phyloP scores from a whole-genome alignment of 2,329 filamentous ascomycete species.

The Diatrype stigma region DNA sequence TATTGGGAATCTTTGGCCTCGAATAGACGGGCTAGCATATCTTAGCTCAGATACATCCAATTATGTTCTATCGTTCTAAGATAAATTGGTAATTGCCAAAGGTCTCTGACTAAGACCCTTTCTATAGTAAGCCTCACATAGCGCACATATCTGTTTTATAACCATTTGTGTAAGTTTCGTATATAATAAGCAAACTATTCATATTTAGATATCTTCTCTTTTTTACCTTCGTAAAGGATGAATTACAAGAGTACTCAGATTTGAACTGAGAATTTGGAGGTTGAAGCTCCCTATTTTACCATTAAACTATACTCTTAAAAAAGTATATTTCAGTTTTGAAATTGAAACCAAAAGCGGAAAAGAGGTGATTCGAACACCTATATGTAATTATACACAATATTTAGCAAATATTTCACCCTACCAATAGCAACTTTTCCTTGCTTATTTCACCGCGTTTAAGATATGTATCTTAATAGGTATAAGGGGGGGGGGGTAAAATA shows the following conservation, averaged over 20 bases:
- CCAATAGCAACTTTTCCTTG: constrained; percentile 22
- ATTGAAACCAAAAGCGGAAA: constrained; percentile 9
- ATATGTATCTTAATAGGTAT: constrained; percentile 1
- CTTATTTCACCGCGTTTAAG: constrained; percentile 7
- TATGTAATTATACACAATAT: constrained; percentile 22
- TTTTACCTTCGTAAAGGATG: constrained; percentile 8
- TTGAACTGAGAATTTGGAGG: constrained; percentile 10
- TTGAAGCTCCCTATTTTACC: constrained; percentile 13
- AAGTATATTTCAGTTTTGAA: constrained; percentile 5
- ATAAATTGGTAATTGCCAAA: no score
- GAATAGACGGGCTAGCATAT: no score
- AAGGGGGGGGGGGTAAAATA: neutral
- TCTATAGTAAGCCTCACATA: no score
- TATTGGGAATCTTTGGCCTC: no score
- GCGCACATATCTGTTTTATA: constrained; percentile 26
- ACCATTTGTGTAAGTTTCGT: constrained; percentile 31
- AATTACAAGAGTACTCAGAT: constrained; percentile 8
- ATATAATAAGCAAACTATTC: constrained; percentile 17
- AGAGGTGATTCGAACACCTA: constrained; percentile 16
- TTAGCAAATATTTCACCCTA: constrained; percentile 24
- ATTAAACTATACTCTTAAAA: constrained; percentile 19
- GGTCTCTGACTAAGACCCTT: no score
- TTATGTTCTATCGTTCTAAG: no score
- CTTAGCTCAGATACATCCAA: no score
- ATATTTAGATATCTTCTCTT: constrained; percentile 10